These are phyloP conservation scores for Fragaria nilgerrensis DNA, from an alignment of 306 rosid genomes.

Conservation along the genomic window DNA sequence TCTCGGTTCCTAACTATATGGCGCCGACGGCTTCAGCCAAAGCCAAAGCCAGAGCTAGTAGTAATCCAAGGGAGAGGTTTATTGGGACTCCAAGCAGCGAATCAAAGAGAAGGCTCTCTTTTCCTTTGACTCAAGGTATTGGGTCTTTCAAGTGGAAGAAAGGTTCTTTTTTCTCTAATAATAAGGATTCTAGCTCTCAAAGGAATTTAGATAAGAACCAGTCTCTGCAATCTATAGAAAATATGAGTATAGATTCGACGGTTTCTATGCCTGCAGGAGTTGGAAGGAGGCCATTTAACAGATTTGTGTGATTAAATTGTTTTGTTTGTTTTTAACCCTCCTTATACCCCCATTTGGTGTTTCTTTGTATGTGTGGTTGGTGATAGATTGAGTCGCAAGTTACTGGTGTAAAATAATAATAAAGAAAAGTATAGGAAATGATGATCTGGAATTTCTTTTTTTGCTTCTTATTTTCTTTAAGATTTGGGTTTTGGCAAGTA, in stretches of 20 bases:
- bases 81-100: constrained; percentile 71
- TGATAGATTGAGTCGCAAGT: constrained; percentile 46
- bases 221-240: constrained; percentile 57
- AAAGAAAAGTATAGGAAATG: constrained; percentile 8
- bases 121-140: constrained; percentile 74
- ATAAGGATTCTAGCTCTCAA: constrained; percentile 50
- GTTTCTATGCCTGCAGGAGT: constrained; percentile 76
- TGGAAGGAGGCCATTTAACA: constrained; percentile 90
- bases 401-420: constrained; percentile 50
- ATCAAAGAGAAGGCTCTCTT: constrained; percentile 71
- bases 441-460: not conserved
- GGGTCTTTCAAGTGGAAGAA: constrained; percentile 84
- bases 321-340: constrained; percentile 37
- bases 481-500: not conserved
- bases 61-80: constrained; percentile 77
- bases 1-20: constrained; percentile 91
- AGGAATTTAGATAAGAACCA: constrained; percentile 53
- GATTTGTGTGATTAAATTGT: constrained; percentile 82
- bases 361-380: constrained; percentile 48
- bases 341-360: constrained; percentile 30
- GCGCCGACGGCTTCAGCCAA: constrained; percentile 71
- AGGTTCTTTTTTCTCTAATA: constrained; percentile 55
- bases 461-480: not conserved
- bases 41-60: constrained; percentile 65
- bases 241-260: constrained; percentile 83